Evolutionary conservation across 768 basidiomycete genomes (phyloP).

Genomic region (Boletus reticuloceps): DNA sequence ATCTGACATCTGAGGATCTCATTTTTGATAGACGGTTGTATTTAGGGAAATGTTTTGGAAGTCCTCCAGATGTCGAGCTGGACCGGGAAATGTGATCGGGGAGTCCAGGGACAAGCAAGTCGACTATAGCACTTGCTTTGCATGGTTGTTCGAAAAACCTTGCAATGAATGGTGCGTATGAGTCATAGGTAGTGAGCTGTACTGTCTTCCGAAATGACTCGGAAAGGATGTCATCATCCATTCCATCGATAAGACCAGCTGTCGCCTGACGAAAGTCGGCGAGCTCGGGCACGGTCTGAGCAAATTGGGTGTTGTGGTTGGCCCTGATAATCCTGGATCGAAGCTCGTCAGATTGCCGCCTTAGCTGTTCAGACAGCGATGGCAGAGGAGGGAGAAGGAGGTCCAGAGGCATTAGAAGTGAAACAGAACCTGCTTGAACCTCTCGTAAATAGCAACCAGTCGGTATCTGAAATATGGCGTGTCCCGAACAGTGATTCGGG

Average conservation of each 20-base stretch:
- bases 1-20: not conserved
- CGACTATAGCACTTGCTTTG: not conserved
- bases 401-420: not conserved
- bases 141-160: conserved; percentile 4
- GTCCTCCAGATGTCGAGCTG: conserved; percentile 15
- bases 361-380: not conserved
- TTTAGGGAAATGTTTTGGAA: conserved; percentile 6
- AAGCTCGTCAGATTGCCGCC: not conserved
- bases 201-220: conserved; percentile 9
- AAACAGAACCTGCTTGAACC: too few species aligned
- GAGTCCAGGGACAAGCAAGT: not conserved
- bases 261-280: too few species aligned
- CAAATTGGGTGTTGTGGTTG: not conserved
- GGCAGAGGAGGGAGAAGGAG: not conserved
- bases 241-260: not conserved
- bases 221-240: not conserved
- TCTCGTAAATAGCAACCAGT: too few species aligned
- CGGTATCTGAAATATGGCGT: too few species aligned
- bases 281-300: not conserved
- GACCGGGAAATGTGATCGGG: conserved; percentile 14
- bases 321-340: not conserved
- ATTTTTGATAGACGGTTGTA: conserved; percentile 1
- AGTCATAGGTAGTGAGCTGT: conserved; percentile 9
- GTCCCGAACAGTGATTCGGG: too few species aligned
- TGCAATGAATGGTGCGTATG: conserved; percentile 9